These are phyloP conservation scores for Epichloe uncinata DNA, from an alignment of 2,329 filamentous ascomycete genomes.

Conservation along the genomic window DNA sequence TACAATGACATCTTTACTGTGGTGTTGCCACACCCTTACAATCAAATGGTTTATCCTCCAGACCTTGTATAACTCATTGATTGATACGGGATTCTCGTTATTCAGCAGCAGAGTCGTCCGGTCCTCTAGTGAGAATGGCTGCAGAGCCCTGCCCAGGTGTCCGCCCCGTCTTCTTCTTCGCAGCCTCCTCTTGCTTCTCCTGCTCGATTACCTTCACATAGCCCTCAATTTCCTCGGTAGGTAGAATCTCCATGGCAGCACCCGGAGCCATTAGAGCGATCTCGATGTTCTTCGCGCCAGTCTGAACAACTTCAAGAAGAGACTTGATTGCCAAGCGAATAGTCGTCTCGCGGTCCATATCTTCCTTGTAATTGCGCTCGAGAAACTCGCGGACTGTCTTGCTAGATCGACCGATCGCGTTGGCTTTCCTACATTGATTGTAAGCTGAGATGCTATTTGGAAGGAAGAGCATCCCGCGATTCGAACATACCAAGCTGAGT, in stretches of 20 bases:
- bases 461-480: not conserved
- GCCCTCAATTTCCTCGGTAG: constrained; percentile 87
- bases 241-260: constrained; percentile 83
- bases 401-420: constrained; percentile 94
- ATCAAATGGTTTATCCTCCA: not conserved
- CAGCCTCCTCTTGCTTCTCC: constrained; percentile 97
- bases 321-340: constrained; percentile 98
- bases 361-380: constrained; percentile 96
- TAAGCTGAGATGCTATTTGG: constrained; percentile 7
- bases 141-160: constrained; percentile 56
- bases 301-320: constrained; percentile 93
- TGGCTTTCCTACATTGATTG: constrained; percentile 67
- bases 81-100: constrained; percentile 10
- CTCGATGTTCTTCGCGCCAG: constrained; percentile 98
- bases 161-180: constrained; percentile 84
- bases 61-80: not conserved
- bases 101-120: constrained; percentile 26
- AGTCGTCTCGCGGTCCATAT: constrained; percentile 91
- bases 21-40: constrained; percentile 10
- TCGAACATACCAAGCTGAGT: constrained; percentile 73
- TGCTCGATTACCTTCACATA: constrained; percentile 99
- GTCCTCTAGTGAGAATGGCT: constrained; percentile 58
- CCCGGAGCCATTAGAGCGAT: constrained; percentile 96
- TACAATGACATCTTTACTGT: constrained; percentile 20
- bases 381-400: constrained; percentile 98